These are phyloP conservation scores for Rhizopogon vulgaris DNA, from an alignment of 768 basidiomycete species.

Conservation along the genomic window DNA sequence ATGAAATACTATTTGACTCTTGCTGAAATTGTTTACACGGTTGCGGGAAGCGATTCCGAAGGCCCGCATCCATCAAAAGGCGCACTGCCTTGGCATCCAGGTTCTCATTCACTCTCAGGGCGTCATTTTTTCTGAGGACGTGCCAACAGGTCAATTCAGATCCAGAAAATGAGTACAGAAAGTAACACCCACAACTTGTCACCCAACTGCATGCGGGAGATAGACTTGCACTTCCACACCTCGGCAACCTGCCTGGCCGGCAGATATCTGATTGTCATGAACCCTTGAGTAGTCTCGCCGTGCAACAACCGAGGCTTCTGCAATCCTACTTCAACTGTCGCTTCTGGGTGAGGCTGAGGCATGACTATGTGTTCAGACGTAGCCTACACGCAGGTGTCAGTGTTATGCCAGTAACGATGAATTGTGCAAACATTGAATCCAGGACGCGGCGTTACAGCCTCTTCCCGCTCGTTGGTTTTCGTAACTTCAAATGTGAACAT, in stretches of 20 bases:
- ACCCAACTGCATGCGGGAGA: conserved; percentile 10
- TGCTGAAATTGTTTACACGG: conserved; percentile 20
- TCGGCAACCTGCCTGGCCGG: conserved; percentile 9
- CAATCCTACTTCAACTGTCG: conserved; percentile 1
- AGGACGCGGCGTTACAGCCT: conserved; percentile 34
- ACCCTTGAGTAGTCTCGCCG: conserved; percentile 37
- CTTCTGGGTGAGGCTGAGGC: conserved; percentile 5
- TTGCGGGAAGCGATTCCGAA: conserved; percentile 19
- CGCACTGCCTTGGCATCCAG: conserved; percentile 19
- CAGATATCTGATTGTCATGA: conserved; percentile 28
- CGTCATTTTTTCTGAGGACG: conserved; percentile 14
- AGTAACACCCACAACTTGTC: conserved; percentile 13
- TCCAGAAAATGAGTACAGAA: not conserved
- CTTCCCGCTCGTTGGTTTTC: conserved; percentile 51
- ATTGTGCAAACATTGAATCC: conserved; percentile 38
- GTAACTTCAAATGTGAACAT: conserved; percentile 49
- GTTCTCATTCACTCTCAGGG: conserved; percentile 16
- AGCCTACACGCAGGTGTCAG: conserved; percentile 5
- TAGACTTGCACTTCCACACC: not conserved
- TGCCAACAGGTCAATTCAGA: not conserved
- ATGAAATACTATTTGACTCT: conserved; percentile 1
- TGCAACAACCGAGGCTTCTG: conserved; percentile 26
- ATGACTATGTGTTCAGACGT: conserved; percentile 8
- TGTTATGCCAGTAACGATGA: not conserved
- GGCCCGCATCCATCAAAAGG: conserved; percentile 23